These are phyloP conservation scores for Borovskyia barvae DNA, from an alignment of 208 protist species.

Conservation along the genomic window DNA sequence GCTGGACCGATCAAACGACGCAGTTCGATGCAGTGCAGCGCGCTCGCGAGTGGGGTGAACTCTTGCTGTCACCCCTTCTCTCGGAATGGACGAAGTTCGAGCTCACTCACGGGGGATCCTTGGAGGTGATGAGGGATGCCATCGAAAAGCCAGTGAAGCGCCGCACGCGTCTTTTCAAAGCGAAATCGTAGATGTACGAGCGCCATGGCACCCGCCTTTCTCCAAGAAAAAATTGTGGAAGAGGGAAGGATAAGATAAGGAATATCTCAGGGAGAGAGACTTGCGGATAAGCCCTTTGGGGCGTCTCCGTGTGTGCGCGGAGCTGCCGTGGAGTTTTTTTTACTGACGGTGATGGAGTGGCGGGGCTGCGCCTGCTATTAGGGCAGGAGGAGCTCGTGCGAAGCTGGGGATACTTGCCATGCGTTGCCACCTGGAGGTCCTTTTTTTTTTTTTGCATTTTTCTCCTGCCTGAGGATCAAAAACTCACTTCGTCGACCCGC, in stretches of 20 bases:
- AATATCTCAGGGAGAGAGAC: no score
- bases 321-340: no score
- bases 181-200: background rate
- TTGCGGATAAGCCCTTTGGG: no score
- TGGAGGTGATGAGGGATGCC: conserved; percentile 42
- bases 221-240: background rate
- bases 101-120: conserved; percentile 54
- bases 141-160: conserved; percentile 45
- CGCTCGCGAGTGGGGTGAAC: conserved; percentile 49
- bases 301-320: no score
- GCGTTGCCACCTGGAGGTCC: background rate
- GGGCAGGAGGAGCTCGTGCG: background rate
- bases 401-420: background rate
- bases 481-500: no score
- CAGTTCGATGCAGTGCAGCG: conserved; percentile 60
- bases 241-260: background rate
- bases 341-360: no score
- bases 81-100: conserved; percentile 73
- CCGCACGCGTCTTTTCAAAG: conserved; percentile 72
- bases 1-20: conserved; percentile 31
- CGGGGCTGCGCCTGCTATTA: no score
- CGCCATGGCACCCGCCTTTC: background rate
- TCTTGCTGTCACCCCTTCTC: conserved; percentile 63
- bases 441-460: conserved; percentile 2
- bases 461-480: background rate